Evolutionary conservation across 169 alveolate species (phyloP), one percentile per base, ranked within the genome.

Genomic region (Plasmodium yoelii): DNA sequence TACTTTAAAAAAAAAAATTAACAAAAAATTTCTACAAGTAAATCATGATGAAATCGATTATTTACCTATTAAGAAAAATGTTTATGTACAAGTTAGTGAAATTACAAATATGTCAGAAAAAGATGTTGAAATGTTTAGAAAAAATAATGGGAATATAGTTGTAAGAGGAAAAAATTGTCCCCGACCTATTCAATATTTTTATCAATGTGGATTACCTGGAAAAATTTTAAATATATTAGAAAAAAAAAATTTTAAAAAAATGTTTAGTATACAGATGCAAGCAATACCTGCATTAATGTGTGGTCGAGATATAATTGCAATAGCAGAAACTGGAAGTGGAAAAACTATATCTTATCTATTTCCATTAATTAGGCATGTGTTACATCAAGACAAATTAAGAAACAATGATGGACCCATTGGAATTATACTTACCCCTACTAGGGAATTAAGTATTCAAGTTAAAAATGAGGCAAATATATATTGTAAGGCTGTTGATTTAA

Each of bases 291-390:
- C 98, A 28, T 88, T 98, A 42, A 93, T 98, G 96, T 94, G 97
- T 80, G 99, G 99, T 49, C 82, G 98, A 59, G 99, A 99, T 90
- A 95, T 98, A 51, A 97, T 99, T 34, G 99, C 99, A 22, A 98
- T 98, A 9, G 99, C 99, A 0, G 99, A 98, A 87, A 99, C 99
- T 8, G 99, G 99, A 65, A 97, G 94, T 80, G 99, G 99, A 1
- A 98, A 98, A 94, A 99, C 99, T 2, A 88, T 99, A 46, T 99
- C 99, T 12, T 99, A 98, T 91, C 87, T 98, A 80, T 96, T 99
- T 64, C 99, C 99, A 0, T 93, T 98, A 92, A 82, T 98, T 18
- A 92, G 99, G 46, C 99, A 98, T 93, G 98, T 97, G 0, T 68
- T 95, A 57, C 98, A 94, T 69, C 97, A 98, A 80, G 92, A 95